These are phyloP conservation scores for Seminavis robusta DNA, from an alignment of 108 stramenopile species.

Conservation along the genomic window DNA sequence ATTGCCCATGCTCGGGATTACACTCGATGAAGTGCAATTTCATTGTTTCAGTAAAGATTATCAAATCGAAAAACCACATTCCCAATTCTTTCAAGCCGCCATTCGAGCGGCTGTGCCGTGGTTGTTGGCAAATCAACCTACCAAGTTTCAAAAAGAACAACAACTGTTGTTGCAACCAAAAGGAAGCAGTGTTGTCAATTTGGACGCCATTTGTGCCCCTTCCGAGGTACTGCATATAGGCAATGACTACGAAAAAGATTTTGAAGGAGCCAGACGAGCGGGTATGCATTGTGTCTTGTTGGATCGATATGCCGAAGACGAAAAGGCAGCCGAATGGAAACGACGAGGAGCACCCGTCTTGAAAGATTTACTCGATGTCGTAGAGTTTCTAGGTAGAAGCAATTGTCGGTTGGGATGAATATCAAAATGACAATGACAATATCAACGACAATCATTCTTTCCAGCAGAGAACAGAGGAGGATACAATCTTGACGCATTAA, in stretches of 20 bases:
- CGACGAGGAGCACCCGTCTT: constrained; percentile 60
- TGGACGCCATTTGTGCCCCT: too few relatives aligned
- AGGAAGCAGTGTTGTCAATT: too few relatives aligned
- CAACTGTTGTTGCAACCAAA: too few relatives aligned
- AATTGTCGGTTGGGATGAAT: constrained; percentile 29
- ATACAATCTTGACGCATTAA: too few relatives aligned
- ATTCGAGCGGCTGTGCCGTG: constrained; percentile 44
- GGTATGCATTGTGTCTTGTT: constrained; percentile 62
- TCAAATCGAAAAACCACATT: constrained; percentile 53
- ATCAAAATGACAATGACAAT: neutral
- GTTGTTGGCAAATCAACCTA: too few relatives aligned
- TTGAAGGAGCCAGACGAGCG: constrained; percentile 54
- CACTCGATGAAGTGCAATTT: constrained; percentile 58
- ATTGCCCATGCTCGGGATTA: constrained; percentile 70
- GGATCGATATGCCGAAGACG: constrained; percentile 59
- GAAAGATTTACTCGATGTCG: constrained; percentile 69
- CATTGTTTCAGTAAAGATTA: constrained; percentile 62
- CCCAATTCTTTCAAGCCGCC: constrained; percentile 46
- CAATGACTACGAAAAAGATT: constrained; percentile 64
- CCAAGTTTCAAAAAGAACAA: too few relatives aligned
- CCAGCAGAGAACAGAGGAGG: neutral
- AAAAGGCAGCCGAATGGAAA: constrained; percentile 54
- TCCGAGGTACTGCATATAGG: constrained; percentile 54
- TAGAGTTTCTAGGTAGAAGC: constrained; percentile 51
- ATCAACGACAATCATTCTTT: neutral